Evolutionary conservation across 805 yeast species (phyloP).

Genomic region (Clavispora asparagi): DNA sequence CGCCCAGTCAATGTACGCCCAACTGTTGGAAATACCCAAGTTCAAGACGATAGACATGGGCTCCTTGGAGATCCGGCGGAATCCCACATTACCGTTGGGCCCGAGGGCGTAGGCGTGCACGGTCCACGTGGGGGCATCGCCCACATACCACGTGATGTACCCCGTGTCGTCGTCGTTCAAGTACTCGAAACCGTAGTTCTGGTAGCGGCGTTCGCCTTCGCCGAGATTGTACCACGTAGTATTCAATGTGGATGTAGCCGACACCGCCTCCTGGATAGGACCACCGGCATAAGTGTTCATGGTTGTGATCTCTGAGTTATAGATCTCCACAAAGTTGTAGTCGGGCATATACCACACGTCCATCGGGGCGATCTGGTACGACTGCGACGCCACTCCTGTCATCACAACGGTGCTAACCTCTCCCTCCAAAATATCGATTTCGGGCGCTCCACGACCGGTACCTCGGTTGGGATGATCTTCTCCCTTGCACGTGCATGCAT

Average conservation of each 20-base stretch:
- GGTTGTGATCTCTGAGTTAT: slow-evolving; percentile 23
- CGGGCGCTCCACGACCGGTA: slow-evolving; percentile 35
- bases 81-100: slow-evolving; percentile 86
- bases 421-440: slow-evolving; percentile 22
- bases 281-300: slow-evolving; percentile 37
- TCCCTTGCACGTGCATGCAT: slow-evolving; percentile 28
- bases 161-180: slow-evolving; percentile 24
- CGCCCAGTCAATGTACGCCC: slow-evolving; percentile 95
- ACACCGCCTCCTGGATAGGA: slow-evolving; percentile 35
- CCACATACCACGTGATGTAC: slow-evolving; percentile 31
- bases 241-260: slow-evolving; percentile 31
- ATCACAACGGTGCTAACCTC: slow-evolving; percentile 12
- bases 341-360: slow-evolving; percentile 42
- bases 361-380: slow-evolving; percentile 40
- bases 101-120: slow-evolving; percentile 69
- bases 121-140: slow-evolving; percentile 58
- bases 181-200: slow-evolving; percentile 32
- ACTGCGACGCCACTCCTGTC: slow-evolving; percentile 28
- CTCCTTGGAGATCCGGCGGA: slow-evolving; percentile 79
- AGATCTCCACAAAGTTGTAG: slow-evolving; percentile 27
- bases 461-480: slow-evolving; percentile 36
- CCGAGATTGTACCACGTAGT: slow-evolving; percentile 30
- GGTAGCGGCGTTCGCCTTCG: slow-evolving; percentile 19
- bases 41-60: slow-evolving; percentile 90
- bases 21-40: slow-evolving; percentile 82